Base-by-base conservation (phyloP, 2,329 filamentous ascomycete species). In the Ilyonectria sp. region DNA sequence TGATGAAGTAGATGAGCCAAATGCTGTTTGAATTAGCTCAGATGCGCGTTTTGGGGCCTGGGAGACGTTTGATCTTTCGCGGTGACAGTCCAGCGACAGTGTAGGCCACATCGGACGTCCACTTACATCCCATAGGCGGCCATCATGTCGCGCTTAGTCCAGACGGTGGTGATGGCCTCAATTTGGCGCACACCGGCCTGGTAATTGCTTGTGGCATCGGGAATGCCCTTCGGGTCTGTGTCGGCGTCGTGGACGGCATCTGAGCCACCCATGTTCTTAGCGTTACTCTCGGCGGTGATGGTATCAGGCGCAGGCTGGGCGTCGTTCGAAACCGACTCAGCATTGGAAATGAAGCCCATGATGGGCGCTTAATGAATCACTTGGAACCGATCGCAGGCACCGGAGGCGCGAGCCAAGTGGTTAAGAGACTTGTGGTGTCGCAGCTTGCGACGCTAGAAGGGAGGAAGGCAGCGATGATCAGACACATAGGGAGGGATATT, bases 111-210 rank as follows among this genome's bases (percentile, higher is more conserved):
- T 23, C 23, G 23, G 23, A 23, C 23, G 23, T 23, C 23, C 23
- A 78, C 83, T 74, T 76, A 86, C 84, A 84, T 75, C 43, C 75
- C 55, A 65, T 86, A 86, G 43, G 84, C 82, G 1, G 77, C 21
- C n/a, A 83, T 79, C 15, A 86, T 77, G 57, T 84, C 77, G 35
- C 84, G 85, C 40, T 83, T 82, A 49, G 81, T 82, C 75, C 75
- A 76, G 21, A 73, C 71, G 7, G 68, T 69, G 31, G 85, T 82
- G 9, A 82, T 81, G 15, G 84, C 85, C 72, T 86, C 83, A n/a
- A 86, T 81, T 58, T 83, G 82, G 64, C 83, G 80, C 19, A 87
- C 84, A 76, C 85, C 85, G 9, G 78, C 76, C 74, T 86, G 84
- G 9, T 70, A 71, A 11, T 66, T 63, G 52, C 67, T 69, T 6